phyloP scores from a whole-genome alignment of 495 filamentous ascomycete genomes.

The Daldinia loculata region DNA sequence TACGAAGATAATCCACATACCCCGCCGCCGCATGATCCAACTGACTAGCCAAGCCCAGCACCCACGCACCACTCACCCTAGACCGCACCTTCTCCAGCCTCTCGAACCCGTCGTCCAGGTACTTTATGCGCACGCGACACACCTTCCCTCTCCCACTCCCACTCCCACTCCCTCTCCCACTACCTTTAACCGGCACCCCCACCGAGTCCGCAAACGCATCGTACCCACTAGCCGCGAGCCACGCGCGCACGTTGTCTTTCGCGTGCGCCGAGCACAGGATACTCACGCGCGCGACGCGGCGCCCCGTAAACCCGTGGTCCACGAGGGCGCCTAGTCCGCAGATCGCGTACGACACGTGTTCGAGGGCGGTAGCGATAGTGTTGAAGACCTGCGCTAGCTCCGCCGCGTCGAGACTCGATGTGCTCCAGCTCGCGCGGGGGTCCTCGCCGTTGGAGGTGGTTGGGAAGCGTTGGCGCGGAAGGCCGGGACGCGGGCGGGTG shows the following conservation, averaged over 20 bases:
- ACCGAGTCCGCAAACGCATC: conserved; percentile 28
- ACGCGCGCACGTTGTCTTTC: conserved; percentile 41
- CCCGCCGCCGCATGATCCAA: conserved; percentile 40
- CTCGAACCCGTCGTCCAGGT: conserved; percentile 41
- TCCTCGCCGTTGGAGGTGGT: neutral
- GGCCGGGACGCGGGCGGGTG: neutral
- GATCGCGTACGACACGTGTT: conserved; percentile 53
- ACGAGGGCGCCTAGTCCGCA: conserved; percentile 50
- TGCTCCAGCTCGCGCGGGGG: conserved; percentile 21
- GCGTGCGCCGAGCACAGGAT: conserved; percentile 46
- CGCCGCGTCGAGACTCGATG: neutral
- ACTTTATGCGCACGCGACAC: conserved; percentile 42
- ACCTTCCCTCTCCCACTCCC: neutral
- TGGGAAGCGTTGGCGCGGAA: conserved; percentile 1
- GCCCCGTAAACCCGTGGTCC: conserved; percentile 46
- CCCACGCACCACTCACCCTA: conserved; percentile 18
- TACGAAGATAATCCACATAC: conserved; percentile 22
- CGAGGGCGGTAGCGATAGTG: conserved; percentile 42
- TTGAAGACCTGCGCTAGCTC: conserved; percentile 46
- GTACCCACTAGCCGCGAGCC: conserved; percentile 43
- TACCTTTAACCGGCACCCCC: conserved; percentile 23
- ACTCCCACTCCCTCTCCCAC: neutral
- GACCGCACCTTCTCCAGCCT: conserved; percentile 26
- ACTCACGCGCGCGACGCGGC: conserved; percentile 35
- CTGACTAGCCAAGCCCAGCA: conserved; percentile 38